Evolutionary conservation across 75 land plant genomes (phyloP), one percentile per base, ranked within the genome.

Genomic region (Pinus taeda): DNA sequence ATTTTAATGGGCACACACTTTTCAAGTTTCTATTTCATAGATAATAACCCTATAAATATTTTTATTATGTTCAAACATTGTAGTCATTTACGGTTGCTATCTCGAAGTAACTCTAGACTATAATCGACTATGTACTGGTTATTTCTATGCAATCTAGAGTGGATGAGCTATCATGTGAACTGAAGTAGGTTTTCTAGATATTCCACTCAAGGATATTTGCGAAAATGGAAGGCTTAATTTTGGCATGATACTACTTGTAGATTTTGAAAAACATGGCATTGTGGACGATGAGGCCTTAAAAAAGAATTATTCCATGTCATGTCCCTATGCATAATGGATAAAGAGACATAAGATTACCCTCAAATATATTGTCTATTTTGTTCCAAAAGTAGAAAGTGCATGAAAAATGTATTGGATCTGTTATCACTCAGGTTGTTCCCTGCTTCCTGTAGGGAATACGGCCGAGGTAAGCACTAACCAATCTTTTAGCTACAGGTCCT

Each of bases 201-300:
- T 97, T 76, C 84, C 95, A n/a, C 90, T 93, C 36, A 90, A 89
- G 75, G 98, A 97, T 87, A 90, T 97, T 12, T 57, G 76, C 66
- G 80, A 80, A 74, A 97, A 97, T 78, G 99, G 99, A 62, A 87
- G 99, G 65, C 93, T 97, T 6, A 91, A 93, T 80, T 98, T 98
- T 80, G 99, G 99, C 26, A 97, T 97, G 99, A 97, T 97, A 96
- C 86, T 95, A 57, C 82, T 97, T 57, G 99, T 97, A 9, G 99
- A 97, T 81, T 97, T 97, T 87, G 96, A 97, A 57, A 90, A 92
- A 15, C 99, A 95, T 80, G 74, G 78, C 53, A 96, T 97, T 70
- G 99, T 97, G 12, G 98, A 97, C 86, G 99, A 97, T 80, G 92
- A 88, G 29, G 94, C 91, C 45, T 76, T 97, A 85, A 97, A 97